These are phyloP conservation scores for Babesia bigemina DNA, from an alignment of 169 alveolate species.

Conservation along the genomic window DNA sequence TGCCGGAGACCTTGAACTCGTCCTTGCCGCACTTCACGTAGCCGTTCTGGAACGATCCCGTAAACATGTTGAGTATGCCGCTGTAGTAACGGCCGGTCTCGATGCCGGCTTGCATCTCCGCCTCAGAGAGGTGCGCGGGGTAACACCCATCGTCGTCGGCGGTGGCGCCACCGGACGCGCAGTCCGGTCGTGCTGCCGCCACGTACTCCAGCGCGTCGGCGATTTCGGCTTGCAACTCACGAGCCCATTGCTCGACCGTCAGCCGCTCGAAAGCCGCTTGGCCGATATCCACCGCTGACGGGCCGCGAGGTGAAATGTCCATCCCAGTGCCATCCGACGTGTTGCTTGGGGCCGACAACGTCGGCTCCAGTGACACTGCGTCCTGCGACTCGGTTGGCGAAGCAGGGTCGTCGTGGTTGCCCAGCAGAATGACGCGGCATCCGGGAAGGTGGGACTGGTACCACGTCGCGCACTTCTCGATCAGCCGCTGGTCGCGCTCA, in stretches of 20 bases:
- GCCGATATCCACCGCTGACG: neutral
- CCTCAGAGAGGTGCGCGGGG: conserved; percentile 56
- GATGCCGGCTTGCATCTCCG: conserved; percentile 71
- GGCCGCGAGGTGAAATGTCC: neutral
- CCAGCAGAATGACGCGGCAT: conserved; percentile 7
- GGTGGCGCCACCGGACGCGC: neutral
- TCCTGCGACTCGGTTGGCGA: neutral
- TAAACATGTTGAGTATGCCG: conserved; percentile 86
- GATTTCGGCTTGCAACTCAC: neutral
- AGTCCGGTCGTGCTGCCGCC: conserved; percentile 5
- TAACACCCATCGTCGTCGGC: conserved; percentile 10
- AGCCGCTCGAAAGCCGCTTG: neutral
- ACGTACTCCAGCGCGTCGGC: conserved; percentile 26
- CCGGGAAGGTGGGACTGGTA: conserved; percentile 34
- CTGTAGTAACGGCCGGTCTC: conserved; percentile 85
- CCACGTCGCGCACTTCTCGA: conserved; percentile 61
- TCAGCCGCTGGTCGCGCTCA: conserved; percentile 41
- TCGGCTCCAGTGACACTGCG: neutral
- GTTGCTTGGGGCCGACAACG: neutral
- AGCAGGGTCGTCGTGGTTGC: neutral
- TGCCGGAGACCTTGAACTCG: conserved; percentile 85
- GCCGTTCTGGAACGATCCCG: conserved; percentile 79
- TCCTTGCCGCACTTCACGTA: conserved; percentile 74
- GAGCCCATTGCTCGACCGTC: conserved; percentile 51
- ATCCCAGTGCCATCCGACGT: neutral